Base-by-base conservation (phyloP, 805 yeast species). In the Groenewaldozyma tartarivorans region DNA sequence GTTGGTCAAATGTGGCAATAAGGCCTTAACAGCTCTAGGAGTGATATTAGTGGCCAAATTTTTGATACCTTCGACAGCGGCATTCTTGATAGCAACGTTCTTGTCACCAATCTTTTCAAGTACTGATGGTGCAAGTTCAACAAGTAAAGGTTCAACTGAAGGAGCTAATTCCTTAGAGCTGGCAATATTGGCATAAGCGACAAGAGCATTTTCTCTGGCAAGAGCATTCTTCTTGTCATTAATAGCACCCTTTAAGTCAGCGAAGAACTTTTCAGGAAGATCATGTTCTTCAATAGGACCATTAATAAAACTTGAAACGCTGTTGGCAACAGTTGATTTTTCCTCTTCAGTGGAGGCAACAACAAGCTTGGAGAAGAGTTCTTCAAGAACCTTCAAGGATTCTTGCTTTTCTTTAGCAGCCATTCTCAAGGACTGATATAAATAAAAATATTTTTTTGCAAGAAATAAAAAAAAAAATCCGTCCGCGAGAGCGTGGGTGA, bases 241-340 rank as follows among this genome's bases (percentile, higher is more conserved):
- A 59, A 90, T 71, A 54, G 92, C 78, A 58, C 74, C 75, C 41
- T 74, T 71, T 64, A 92, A 77, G 64, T 81, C 76, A 49, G 66
- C 67, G 67, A 90, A 85, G 77, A 90, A 87, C 59, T 76, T 79
- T 60, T 71, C 79, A 60, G 99, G 97, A 54, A 87, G 92, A 71
- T 90, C 97, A 69, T 92, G 97, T 74, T 92, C 98, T 66, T 90
- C 88, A 70, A 88, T 87, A 62, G 90, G 84, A 55, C 96, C 94
- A 71, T 90, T 90, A 68, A 92, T 76, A 75, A 92, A 88, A 49
- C 92, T 75, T 52, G 97, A 77, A 58, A 92, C 84, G 64, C 84
- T 85, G 58, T 81, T 66, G 61, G 96, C 92, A 64, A 94, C 88
- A 62, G 75, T 79, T 48, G 76, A 79, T 66, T 88, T 79, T 63